phyloP scores from a whole-genome alignment of 2,329 filamentous ascomycete genomes.

The Cercospora zeina region DNA sequence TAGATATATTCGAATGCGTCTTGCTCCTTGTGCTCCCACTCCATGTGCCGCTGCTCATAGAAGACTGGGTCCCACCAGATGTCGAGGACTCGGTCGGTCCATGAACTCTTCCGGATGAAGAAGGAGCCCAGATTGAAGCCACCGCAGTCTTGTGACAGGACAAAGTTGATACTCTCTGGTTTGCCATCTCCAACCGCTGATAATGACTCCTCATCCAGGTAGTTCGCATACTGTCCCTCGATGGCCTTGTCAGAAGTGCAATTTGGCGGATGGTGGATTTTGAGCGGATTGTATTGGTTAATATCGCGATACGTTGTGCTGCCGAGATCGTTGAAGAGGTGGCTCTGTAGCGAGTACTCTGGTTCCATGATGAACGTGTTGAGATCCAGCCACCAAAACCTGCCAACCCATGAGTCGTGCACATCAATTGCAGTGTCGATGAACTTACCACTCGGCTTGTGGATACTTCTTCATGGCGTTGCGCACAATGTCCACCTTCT shows the following conservation, averaged over 20 bases:
- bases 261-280: constrained; percentile 80
- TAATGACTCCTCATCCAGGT: constrained; percentile 72
- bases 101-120: constrained; percentile 79
- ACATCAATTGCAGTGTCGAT: neutral
- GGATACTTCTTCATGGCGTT: constrained; percentile 91
- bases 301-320: constrained; percentile 87
- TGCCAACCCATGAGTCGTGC: constrained; percentile 42
- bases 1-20: constrained; percentile 93
- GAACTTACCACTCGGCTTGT: constrained; percentile 84
- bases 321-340: constrained; percentile 81
- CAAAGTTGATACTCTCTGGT: constrained; percentile 75
- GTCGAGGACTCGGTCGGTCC: constrained; percentile 89
- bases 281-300: constrained; percentile 91
- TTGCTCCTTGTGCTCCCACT: constrained; percentile 99
- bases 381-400: constrained; percentile 99
- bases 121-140: constrained; percentile 98
- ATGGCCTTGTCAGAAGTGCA: constrained; percentile 36
- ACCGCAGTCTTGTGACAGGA: constrained; percentile 89
- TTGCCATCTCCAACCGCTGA: constrained; percentile 77
- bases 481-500: constrained; percentile 93
- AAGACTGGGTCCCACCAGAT: constrained; percentile 98
- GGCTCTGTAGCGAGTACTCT: constrained; percentile 80
- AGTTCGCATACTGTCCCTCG: constrained; percentile 52
- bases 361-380: constrained; percentile 99
- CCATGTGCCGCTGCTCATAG: constrained; percentile 98